A percentile compares a stretch with the other conserved stretches of the same genome.
Evolutionary conservation across 1,284 basidiomycete genomes (phyloP).

Genomic region (Rhodofomes roseus): DNA sequence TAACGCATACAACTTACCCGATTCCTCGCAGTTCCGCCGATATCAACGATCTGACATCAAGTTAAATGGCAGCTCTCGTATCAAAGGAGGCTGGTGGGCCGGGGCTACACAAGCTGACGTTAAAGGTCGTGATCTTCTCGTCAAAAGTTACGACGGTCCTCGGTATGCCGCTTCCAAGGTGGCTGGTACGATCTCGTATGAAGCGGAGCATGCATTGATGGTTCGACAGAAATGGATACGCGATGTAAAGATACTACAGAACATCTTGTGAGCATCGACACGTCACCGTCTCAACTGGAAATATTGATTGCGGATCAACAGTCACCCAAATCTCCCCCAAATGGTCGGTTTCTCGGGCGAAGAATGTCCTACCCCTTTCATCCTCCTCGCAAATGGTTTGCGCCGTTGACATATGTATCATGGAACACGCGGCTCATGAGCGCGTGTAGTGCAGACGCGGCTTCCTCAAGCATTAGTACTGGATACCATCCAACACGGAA

Average conservation of each 20-base stretch:
- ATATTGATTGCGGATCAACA: slow-evolving; percentile 16
- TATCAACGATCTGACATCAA: slow-evolving; percentile 47
- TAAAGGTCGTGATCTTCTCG: slow-evolving; percentile 34
- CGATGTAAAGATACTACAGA: slow-evolving; percentile 49
- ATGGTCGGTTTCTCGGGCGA: slow-evolving; percentile 50
- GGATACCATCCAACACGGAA: slow-evolving; percentile 25
- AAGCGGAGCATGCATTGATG: background rate
- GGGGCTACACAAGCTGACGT: slow-evolving; percentile 38
- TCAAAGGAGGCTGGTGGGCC: slow-evolving; percentile 45
- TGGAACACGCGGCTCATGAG: background rate
- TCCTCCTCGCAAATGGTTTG: slow-evolving; percentile 46
- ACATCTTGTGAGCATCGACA: slow-evolving; percentile 34
- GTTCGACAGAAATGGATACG: slow-evolving; percentile 40
- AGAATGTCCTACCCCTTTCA: slow-evolving; percentile 43
- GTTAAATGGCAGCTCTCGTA: slow-evolving; percentile 32
- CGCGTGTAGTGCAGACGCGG: slow-evolving; percentile 35
- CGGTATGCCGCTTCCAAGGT: slow-evolving; percentile 22
- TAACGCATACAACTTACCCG: background rate
- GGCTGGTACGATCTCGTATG: background rate
- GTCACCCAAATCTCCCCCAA: slow-evolving; percentile 52
- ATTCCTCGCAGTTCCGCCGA: slow-evolving; percentile 36
- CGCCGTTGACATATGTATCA: background rate
- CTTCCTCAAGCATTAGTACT: slow-evolving; percentile 27
- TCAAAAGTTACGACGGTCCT: slow-evolving; percentile 42
- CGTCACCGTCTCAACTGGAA: background rate